These are phyloP conservation scores for Acanthamoeba triangularis DNA, from an alignment of 208 protist species.

Conservation along the genomic window DNA sequence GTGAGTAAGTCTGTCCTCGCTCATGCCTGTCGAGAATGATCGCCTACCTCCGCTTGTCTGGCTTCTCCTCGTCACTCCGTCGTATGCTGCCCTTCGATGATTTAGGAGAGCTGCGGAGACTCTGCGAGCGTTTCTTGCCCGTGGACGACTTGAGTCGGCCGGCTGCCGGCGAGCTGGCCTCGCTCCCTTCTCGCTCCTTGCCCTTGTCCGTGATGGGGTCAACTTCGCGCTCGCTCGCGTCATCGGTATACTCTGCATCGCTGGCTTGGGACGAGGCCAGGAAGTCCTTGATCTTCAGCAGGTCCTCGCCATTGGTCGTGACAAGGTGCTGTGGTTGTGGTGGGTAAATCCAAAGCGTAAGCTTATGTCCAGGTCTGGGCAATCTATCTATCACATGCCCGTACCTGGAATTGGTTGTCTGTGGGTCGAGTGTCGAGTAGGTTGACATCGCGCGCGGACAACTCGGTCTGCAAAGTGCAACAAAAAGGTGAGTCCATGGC, in stretches of 20 bases:
- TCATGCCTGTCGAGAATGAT: too few species aligned
- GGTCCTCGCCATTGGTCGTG: slow-evolving; percentile 8
- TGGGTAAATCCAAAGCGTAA: background rate
- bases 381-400: background rate
- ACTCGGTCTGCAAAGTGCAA: slow-evolving; percentile 29
- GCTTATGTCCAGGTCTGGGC: too few species aligned
- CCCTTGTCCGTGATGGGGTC: slow-evolving; percentile 10
- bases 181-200: slow-evolving; percentile 20
- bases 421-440: slow-evolving; percentile 53
- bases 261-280: background rate
- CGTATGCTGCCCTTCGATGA: background rate
- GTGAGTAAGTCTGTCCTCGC: background rate
- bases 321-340: background rate
- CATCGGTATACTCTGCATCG: background rate
- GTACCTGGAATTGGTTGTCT: slow-evolving; percentile 63
- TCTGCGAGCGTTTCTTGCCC: background rate
- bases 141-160: background rate
- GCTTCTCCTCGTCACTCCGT: background rate
- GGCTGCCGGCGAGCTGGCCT: background rate
- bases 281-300: slow-evolving; percentile 28
- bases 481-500: background rate
- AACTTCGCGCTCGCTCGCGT: background rate
- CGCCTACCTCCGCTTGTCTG: slow-evolving; percentile 4
- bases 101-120: background rate
- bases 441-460: background rate